A percentile compares a stretch with the other conserved stretches of the same genome.
These are phyloP conservation scores for Fusarium beomiforme DNA, from an alignment of 2,329 filamentous ascomycete species.

Conservation along the genomic window DNA sequence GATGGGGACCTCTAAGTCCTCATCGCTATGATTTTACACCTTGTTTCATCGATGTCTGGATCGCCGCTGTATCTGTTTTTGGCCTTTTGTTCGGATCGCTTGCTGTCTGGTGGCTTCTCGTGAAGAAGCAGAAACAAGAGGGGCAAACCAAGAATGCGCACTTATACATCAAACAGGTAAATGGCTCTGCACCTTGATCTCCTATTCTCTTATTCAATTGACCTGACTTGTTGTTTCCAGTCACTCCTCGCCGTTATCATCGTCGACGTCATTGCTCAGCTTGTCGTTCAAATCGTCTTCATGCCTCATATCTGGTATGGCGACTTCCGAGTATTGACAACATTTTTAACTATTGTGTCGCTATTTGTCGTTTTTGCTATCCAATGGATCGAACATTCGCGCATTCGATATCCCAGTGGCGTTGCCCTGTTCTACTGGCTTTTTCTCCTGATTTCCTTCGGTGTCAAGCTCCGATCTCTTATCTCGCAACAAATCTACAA, in stretches of 20 bases:
- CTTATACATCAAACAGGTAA: constrained; percentile 91
- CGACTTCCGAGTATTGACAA: constrained; percentile 89
- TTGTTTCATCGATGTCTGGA: constrained; percentile 94
- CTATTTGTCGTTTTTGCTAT: constrained; percentile 79
- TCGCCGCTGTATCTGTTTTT: constrained; percentile 80
- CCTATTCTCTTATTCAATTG: background rate
- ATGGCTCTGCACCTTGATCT: background rate
- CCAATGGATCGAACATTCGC: constrained; percentile 87
- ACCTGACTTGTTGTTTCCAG: constrained; percentile 44
- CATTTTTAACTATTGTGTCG: constrained; percentile 75
- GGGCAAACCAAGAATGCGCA: constrained; percentile 85
- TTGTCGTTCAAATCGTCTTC: constrained; percentile 77
- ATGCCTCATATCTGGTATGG: constrained; percentile 76
- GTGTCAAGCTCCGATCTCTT: constrained; percentile 86
- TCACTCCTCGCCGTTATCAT: constrained; percentile 74
- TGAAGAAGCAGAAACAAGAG: constrained; percentile 68
- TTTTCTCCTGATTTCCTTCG: constrained; percentile 80
- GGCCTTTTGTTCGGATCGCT: constrained; percentile 80
- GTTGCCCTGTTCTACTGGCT: constrained; percentile 94
- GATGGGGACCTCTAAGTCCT: constrained; percentile 93
- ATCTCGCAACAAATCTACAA: constrained; percentile 79
- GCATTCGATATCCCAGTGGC: constrained; percentile 85
- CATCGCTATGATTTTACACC: constrained; percentile 94
- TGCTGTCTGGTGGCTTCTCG: constrained; percentile 83
- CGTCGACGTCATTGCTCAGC: constrained; percentile 75